Evolutionary conservation across 2,329 filamentous ascomycete species (phyloP), one percentile per base, ranked within the genome.

Genomic region (Cercospora sp.): DNA sequence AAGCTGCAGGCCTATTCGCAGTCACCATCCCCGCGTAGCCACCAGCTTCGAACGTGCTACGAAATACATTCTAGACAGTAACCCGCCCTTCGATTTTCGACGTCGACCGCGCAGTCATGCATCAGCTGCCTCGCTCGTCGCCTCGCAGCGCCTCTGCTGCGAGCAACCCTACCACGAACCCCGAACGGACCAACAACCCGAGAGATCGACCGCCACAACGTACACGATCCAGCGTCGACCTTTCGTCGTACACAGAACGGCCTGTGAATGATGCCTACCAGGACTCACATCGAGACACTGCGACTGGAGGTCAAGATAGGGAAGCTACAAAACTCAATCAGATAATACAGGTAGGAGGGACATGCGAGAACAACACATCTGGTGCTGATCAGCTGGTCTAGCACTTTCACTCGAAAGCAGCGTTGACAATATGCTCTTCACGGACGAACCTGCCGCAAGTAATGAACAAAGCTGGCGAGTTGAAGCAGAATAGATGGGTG

Each of bases 381-480:
- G 30, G 18, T 65, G 66, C 70, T 74, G 65, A 73, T 53, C 2
- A 45, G 9, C 43, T 21, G 12, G 40, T 10, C 21, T 76, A 97
- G 93, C 97, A 97, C 79, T 95, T 97, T 80, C 92, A 94, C 79
- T 89, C 89, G 73, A 98, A 97, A 83, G 90, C 92, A 40, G 92
- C 93, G 45, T 87, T 95, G 62, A 87, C 95, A 61, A 90, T 98
- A 65, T 83, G 97, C 40, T 91, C 94, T 72, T 91, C 94, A 9
- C 87, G 94, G 73, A 89, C 94, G 70, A 88, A 89, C 65, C 85
- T 96, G 8, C 81, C 89, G 77, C 80, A 86, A 78, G 78, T 82
- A 37, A 86, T 83, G 76, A 85, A 80, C 30, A 86, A 85, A 74
- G 85, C 85, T 70, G 85, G 87, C 21, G 85, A 87, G 71, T 87